Evolutionary conservation across 495 filamentous ascomycete species (phyloP).

Genomic region (Cercophora newfieldiana): DNA sequence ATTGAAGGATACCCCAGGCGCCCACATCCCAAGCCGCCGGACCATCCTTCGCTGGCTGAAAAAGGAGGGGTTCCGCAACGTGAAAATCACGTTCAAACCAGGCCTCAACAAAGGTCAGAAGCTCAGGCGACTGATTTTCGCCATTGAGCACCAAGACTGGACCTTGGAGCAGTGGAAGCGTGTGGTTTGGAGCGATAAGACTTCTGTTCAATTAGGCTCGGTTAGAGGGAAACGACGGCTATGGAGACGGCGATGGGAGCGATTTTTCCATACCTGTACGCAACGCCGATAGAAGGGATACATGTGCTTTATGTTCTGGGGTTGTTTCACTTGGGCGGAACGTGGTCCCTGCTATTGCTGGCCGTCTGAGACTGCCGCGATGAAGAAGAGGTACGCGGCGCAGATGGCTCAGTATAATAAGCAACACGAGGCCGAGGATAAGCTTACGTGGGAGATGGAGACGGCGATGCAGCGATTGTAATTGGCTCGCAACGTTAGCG

Average conservation of each 20-base stretch:
- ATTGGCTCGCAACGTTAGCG: too few species aligned
- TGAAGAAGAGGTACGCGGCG: not conserved
- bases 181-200: not conserved
- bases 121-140: not conserved
- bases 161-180: not conserved
- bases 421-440: constrained; percentile 3
- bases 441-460: constrained; percentile 3
- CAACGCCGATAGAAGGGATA: not conserved
- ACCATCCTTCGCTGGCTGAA: not conserved
- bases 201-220: not conserved
- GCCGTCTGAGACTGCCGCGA: not conserved
- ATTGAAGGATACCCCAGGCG: too few species aligned
- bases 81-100: not conserved
- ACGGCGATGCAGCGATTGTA: too few species aligned
- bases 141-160: not conserved
- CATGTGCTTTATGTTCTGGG: constrained; percentile 16
- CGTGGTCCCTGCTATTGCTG: constrained; percentile 8
- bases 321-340: constrained; percentile 5
- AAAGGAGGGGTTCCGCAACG: not conserved
- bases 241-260: not conserved
- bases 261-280: not conserved
- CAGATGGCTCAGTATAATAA: constrained; percentile 9
- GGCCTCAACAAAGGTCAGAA: not conserved
- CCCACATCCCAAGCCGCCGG: not conserved
- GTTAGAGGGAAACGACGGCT: not conserved